Conservation (phyloP, 2,329 filamentous ascomycete species). For the Fusarium buxicola region DNA sequence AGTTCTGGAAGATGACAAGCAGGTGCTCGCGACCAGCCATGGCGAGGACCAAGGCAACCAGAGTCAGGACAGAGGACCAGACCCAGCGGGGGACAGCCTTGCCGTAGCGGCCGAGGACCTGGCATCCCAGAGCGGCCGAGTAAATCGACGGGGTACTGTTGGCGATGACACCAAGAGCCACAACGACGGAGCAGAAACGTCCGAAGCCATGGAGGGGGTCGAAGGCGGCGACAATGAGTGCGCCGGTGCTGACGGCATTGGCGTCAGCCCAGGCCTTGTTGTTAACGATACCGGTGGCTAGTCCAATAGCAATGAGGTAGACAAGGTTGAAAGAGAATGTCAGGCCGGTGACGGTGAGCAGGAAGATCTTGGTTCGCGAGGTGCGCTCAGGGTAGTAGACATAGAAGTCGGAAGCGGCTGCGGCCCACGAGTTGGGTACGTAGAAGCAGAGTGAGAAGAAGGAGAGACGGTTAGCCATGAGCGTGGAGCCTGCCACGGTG, state of each 20-base stretch:
- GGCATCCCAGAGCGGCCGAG: slow-evolving; percentile 68
- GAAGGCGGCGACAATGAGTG: slow-evolving; percentile 67
- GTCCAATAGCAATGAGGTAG: slow-evolving; percentile 71
- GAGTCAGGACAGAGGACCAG: slow-evolving; percentile 65
- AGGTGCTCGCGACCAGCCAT: slow-evolving; percentile 65
- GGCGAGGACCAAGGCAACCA: slow-evolving; percentile 66
- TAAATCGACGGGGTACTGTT: slow-evolving; percentile 69
- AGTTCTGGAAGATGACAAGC: slow-evolving; percentile 65
- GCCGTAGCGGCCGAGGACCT: slow-evolving; percentile 66
- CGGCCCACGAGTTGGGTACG: slow-evolving; percentile 67
- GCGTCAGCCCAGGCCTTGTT: slow-evolving; percentile 62
- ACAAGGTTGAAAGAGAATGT: slow-evolving; percentile 71
- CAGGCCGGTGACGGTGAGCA: slow-evolving; percentile 76
- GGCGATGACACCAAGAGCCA: slow-evolving; percentile 65
- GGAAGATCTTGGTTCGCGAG: slow-evolving; percentile 71
- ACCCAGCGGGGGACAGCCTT: slow-evolving; percentile 64
- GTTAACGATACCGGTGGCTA: slow-evolving; percentile 63
- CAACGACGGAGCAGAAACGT: slow-evolving; percentile 66
- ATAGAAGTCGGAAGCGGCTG: slow-evolving; percentile 81
- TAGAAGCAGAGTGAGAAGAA: slow-evolving; percentile 78
- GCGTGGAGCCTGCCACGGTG: slow-evolving; percentile 71
- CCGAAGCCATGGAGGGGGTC: slow-evolving; percentile 66
- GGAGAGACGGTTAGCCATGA: slow-evolving; percentile 68
- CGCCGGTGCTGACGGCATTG: slow-evolving; percentile 65
- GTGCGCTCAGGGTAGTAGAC: slow-evolving; percentile 78